phyloP scores from a whole-genome alignment of 2,329 filamentous ascomycete genomes.

The Aspergillus puulaauensis region DNA sequence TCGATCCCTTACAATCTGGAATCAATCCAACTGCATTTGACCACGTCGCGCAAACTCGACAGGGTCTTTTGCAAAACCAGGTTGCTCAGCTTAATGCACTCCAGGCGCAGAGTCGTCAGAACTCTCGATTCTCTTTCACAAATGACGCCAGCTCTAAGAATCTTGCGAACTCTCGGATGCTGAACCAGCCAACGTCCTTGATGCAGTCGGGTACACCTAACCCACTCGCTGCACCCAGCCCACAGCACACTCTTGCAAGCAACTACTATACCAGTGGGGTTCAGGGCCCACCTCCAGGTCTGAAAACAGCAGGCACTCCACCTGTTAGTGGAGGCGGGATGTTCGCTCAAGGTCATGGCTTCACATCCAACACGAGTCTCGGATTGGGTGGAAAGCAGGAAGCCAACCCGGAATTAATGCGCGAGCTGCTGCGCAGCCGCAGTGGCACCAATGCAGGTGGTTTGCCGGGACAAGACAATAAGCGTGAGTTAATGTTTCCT shows the following conservation, averaged over 20 bases:
- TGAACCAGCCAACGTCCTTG: conserved; percentile 50
- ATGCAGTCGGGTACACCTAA: conserved; percentile 41
- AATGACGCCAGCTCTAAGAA: conserved; percentile 56
- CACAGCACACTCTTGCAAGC: conserved; percentile 49
- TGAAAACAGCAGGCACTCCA: conserved; percentile 93
- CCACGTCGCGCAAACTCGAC: conserved; percentile 45
- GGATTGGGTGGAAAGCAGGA: conserved; percentile 74
- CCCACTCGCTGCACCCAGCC: conserved; percentile 36
- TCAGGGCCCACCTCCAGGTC: conserved; percentile 87
- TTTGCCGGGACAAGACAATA: conserved; percentile 78
- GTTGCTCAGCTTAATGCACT: conserved; percentile 54
- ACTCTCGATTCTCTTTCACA: conserved; percentile 83
- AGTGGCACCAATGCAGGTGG: conserved; percentile 59
- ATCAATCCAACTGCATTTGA: conserved; percentile 36
- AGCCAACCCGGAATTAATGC: conserved; percentile 70
- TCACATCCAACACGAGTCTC: conserved; percentile 62
- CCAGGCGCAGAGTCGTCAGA: conserved; percentile 74
- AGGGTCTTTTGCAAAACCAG: conserved; percentile 47
- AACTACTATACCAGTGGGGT: conserved; percentile 83
- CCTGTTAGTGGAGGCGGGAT: conserved; percentile 76
- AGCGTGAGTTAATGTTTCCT: conserved; percentile 98
- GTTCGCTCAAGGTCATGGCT: conserved; percentile 86
- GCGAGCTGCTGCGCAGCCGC: conserved; percentile 74
- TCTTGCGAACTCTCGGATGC: conserved; percentile 58
- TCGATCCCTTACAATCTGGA: conserved; percentile 37